These are phyloP conservation scores for Coemansia sp. DNA, from an alignment of 192 early-diverging fungal species.

Conservation along the genomic window DNA sequence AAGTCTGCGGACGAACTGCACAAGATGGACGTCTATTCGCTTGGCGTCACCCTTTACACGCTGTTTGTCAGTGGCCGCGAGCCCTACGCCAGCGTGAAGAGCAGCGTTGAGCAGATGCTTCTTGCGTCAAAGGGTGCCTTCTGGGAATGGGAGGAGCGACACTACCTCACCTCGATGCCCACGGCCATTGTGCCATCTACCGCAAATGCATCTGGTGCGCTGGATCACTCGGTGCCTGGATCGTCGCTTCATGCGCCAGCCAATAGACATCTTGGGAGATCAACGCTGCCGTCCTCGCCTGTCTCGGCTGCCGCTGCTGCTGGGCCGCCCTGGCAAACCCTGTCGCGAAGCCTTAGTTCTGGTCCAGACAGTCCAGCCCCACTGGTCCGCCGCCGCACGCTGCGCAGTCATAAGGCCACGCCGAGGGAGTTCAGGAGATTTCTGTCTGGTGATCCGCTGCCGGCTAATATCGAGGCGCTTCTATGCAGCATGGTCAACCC, in stretches of 20 bases:
- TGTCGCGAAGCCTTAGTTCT: slow-evolving; percentile 35
- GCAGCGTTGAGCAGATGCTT: slow-evolving; percentile 63
- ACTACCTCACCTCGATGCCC: slow-evolving; percentile 33
- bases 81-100: slow-evolving; percentile 59
- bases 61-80: slow-evolving; percentile 60
- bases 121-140: slow-evolving; percentile 63
- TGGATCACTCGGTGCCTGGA: slow-evolving; percentile 1
- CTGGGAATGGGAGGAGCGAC: slow-evolving; percentile 61
- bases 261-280: not conserved
- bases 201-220: not conserved
- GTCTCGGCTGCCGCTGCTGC: slow-evolving; percentile 5
- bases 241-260: slow-evolving; percentile 16
- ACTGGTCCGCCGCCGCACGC: slow-evolving; percentile 37
- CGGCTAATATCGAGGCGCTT: slow-evolving; percentile 35
- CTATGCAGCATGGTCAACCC: slow-evolving; percentile 43
- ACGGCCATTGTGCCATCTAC: slow-evolving; percentile 4
- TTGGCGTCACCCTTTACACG: slow-evolving; percentile 61
- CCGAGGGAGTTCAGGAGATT: slow-evolving; percentile 47
- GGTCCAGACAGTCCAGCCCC: slow-evolving; percentile 18
- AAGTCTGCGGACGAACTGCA: slow-evolving; percentile 27
- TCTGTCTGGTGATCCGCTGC: slow-evolving; percentile 43
- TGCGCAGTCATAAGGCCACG: slow-evolving; percentile 30
- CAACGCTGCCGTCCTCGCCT: slow-evolving; percentile 28
- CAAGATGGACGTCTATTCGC: slow-evolving; percentile 58
- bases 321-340: not conserved